A percentile compares a stretch with the other conserved stretches of the same genome.
Evolutionary conservation across 1,139 yeast species (phyloP).

Genomic region (Debaryomyces fabryi): DNA sequence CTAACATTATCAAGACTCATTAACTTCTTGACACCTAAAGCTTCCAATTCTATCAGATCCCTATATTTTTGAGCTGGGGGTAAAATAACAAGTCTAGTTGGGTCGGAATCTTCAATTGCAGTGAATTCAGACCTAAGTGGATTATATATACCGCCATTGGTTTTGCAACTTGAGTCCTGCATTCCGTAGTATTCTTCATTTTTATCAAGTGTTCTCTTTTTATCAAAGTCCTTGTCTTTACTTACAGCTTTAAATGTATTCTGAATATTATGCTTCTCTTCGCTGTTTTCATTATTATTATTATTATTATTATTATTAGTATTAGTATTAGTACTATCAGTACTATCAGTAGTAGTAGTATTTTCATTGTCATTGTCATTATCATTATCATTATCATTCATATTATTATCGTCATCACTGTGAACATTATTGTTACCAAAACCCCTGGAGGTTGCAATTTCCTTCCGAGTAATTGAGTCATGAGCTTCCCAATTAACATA

Average conservation of each 20-base stretch:
- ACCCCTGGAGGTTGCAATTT: slow-evolving; percentile 5
- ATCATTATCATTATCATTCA: not conserved
- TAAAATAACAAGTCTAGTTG: slow-evolving; percentile 25
- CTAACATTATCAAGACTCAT: slow-evolving; percentile 23
- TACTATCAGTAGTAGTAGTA: not conserved
- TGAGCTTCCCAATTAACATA: slow-evolving; percentile 31
- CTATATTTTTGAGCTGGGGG: slow-evolving; percentile 38
- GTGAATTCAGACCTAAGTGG: slow-evolving; percentile 19
- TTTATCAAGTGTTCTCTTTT: not conserved
- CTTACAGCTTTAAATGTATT: no score
- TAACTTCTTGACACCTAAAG: slow-evolving; percentile 26
- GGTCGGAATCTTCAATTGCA: slow-evolving; percentile 21
- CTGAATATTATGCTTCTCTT: not conserved
- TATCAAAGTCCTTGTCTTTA: not conserved
- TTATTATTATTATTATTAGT: not conserved
- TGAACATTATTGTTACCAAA: not conserved
- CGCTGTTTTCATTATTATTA: not conserved
- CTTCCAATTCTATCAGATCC: slow-evolving; percentile 28
- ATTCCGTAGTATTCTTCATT: not conserved
- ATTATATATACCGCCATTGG: slow-evolving; percentile 20
- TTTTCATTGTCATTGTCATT: not conserved
- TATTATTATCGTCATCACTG: not conserved
- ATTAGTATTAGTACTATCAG: not conserved
- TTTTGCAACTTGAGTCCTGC: not conserved
- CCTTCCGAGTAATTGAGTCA: slow-evolving; percentile 14